These are phyloP conservation scores for Mycena indigotica DNA, from an alignment of 768 basidiomycete species.

Conservation along the genomic window DNA sequence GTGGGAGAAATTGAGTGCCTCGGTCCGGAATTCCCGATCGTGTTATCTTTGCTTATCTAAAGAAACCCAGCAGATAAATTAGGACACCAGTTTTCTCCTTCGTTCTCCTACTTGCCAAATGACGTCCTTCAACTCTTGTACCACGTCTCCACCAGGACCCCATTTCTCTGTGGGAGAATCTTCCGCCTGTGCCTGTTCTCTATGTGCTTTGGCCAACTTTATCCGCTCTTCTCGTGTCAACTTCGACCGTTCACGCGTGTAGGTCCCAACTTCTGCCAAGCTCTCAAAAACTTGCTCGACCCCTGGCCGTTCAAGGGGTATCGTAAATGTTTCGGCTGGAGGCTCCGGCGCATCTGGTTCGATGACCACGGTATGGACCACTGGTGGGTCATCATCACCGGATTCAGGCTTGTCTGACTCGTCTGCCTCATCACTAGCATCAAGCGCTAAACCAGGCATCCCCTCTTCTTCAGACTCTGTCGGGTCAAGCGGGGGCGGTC, in stretches of 20 bases:
- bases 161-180: conserved; percentile 46
- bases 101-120: conserved; percentile 84
- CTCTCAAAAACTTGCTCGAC: conserved; percentile 86
- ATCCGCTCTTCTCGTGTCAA: conserved; percentile 79
- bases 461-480: conserved; percentile 46
- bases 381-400: conserved; percentile 33
- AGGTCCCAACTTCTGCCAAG: conserved; percentile 49
- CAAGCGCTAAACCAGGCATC: conserved; percentile 56
- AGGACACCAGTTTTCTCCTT: conserved; percentile 49
- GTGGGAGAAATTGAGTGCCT: no score
- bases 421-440: conserved; percentile 44
- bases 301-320: conserved; percentile 48
- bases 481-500: conserved; percentile 32
- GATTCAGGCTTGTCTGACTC: conserved; percentile 55
- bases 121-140: conserved; percentile 83
- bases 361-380: conserved; percentile 20
- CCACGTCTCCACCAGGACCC: conserved; percentile 79
- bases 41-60: no score
- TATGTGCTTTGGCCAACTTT: conserved; percentile 51
- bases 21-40: no score
- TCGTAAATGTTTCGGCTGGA: conserved; percentile 28
- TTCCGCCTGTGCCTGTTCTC: conserved; percentile 38
- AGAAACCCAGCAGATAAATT: no score
- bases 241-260: conserved; percentile 62
- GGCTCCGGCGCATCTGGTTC: conserved; percentile 23